phyloP scores from a whole-genome alignment of 495 filamentous ascomycete genomes.

The Saxispiralis lemnorum region DNA sequence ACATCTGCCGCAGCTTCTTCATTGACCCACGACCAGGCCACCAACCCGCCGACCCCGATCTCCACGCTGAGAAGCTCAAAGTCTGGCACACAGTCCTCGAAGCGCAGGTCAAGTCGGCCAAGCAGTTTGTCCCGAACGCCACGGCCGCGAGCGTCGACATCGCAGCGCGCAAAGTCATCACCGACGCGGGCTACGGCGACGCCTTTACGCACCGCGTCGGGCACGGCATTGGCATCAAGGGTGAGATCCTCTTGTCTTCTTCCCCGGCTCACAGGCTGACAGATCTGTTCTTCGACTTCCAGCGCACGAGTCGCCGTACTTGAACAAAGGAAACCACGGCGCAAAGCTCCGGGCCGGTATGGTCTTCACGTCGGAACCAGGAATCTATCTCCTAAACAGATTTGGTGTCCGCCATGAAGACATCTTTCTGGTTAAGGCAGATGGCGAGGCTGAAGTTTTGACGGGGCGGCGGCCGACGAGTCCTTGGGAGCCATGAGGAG shows the following conservation, averaged over 20 bases:
- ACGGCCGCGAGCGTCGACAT: conserved; percentile 36
- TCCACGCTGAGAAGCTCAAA: conserved; percentile 27
- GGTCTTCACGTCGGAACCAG: conserved; percentile 39
- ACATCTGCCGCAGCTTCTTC: conserved; percentile 41
- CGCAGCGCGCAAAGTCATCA: conserved; percentile 34
- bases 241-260: too few species aligned
- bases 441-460: background rate
- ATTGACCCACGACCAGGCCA: too few species aligned
- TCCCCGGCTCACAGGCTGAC: too few species aligned
- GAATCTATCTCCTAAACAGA: conserved; percentile 34
- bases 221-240: conserved; percentile 40
- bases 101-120: conserved; percentile 32
- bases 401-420: conserved; percentile 34
- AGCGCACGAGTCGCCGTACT: conserved; percentile 37
- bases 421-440: background rate
- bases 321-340: conserved; percentile 35
- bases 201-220: conserved; percentile 39
- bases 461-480: background rate
- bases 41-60: too few species aligned
- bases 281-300: too few species aligned
- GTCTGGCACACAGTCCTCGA: conserved; percentile 37
- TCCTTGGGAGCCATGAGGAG: background rate
- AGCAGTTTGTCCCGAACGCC: conserved; percentile 25
- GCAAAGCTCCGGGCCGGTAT: conserved; percentile 31
- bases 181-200: conserved; percentile 31